Percentiles rank a stretch among this genome's conserved stretches.
Evolutionary conservation across 768 basidiomycete genomes (phyloP).

Genomic region (Boletus sensibilis): DNA sequence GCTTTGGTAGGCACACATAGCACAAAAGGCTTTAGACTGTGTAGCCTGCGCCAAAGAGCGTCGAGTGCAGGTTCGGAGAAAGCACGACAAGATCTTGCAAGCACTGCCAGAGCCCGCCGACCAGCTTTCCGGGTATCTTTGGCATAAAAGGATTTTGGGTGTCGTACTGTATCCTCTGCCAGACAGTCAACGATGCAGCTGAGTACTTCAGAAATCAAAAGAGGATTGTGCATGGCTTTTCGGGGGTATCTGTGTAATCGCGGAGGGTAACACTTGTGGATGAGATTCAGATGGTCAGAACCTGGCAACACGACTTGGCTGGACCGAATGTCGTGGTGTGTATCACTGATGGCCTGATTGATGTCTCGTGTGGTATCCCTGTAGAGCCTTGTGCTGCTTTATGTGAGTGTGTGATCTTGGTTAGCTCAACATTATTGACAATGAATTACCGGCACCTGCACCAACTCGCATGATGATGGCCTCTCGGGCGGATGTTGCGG

Average conservation of each 20-base stretch:
- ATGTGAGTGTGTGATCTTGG: no score
- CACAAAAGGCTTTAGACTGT: slow-evolving; percentile 7
- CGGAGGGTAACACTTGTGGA: neutral
- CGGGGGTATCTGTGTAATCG: no score
- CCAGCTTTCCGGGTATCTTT: neutral
- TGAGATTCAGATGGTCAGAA: no score
- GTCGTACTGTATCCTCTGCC: neutral
- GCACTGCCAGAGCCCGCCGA: slow-evolving; percentile 2
- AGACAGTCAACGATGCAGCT: neutral
- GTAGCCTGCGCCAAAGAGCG: slow-evolving; percentile 12
- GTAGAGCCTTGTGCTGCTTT: no score
- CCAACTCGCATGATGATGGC: neutral
- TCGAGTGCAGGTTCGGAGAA: slow-evolving; percentile 17
- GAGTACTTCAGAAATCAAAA: slow-evolving; percentile 6
- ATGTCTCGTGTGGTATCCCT: no score
- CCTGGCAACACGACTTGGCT: no score
- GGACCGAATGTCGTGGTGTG: no score
- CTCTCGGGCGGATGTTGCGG: neutral
- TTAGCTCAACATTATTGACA: no score
- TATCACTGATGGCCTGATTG: no score
- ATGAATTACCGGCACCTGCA: neutral
- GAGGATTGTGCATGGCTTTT: neutral
- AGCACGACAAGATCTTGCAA: slow-evolving; percentile 14
- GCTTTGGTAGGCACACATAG: slow-evolving; percentile 2
- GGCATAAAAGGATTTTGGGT: neutral